Evolutionary conservation across 345 rosid species (phyloP), one percentile per base, ranked within the genome.

Genomic region (Stellera chamaejasme): DNA sequence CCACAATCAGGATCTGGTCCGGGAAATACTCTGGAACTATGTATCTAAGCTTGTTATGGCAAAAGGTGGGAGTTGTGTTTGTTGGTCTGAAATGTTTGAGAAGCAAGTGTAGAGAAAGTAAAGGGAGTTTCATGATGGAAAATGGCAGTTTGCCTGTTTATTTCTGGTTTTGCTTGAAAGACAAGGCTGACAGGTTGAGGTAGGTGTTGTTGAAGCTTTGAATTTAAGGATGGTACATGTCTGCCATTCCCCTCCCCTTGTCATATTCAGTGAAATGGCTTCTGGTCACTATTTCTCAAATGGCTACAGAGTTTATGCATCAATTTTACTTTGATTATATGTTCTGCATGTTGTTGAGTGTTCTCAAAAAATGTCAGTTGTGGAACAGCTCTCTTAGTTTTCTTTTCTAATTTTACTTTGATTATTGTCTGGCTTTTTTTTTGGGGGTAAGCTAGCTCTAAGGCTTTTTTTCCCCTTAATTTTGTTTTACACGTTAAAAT

Each of bases 181-280:
- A 76, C 72, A 86, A 82, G 98, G 67, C 69, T 82, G 75, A 55
- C 76, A 77, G 76, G 85, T 78, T 94, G 65, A 69, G 76, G 74
- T 87, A 68, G 86, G 86, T 80, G 67, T 68, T 65, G 49, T 62
- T 66, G 68, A 79, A 79, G 78, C 98, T 84, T 92, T 70, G 63
- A 64, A 79, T 76, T 84, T 70, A 91, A 88, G 96, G 54, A 52
- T 79, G 67, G 79, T 72, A 47, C 71, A 72, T 8, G 39, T 32
- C 39, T 8, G 9, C 39, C 39, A 32, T 32, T 32, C 39, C 39
- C 39, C 39, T 8, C 9, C 9, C 39, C 39, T 32, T 32, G 39
- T 32, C 9, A 32, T 32, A 8, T 32, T 32, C 39, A 32, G 39
- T 32, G 39, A 32, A 32, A 5, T 32, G 39, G 39, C 9, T 32